Evolutionary conservation across 352 stramenopile genomes (phyloP).

Genomic region (Globisporangium sylvaticum): DNA sequence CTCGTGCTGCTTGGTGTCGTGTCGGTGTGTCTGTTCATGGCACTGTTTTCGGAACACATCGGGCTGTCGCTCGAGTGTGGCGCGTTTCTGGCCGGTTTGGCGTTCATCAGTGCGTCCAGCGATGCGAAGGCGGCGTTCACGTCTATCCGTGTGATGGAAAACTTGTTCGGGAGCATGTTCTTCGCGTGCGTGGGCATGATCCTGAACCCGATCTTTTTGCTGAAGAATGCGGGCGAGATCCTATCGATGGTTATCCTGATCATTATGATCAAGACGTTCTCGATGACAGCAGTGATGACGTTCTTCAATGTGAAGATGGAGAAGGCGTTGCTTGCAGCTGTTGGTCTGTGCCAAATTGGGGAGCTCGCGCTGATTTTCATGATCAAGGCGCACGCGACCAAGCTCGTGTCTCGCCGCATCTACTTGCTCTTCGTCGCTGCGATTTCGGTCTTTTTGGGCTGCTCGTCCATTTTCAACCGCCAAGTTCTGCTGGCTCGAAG

Average conservation of each 20-base stretch:
- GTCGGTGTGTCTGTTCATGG: constrained; percentile 82
- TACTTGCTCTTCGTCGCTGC: constrained; percentile 82
- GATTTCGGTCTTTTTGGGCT: constrained; percentile 79
- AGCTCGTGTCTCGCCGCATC: constrained; percentile 76
- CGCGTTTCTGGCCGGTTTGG: constrained; percentile 75
- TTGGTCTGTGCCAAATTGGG: constrained; percentile 80
- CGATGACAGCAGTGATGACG: constrained; percentile 75
- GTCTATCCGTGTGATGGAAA: constrained; percentile 86
- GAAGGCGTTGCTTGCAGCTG: constrained; percentile 66
- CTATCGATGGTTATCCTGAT: constrained; percentile 81
- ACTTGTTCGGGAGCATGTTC: constrained; percentile 87
- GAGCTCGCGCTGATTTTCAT: constrained; percentile 88
- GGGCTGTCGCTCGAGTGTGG: constrained; percentile 81
- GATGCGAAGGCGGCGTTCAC: constrained; percentile 71
- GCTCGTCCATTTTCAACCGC: constrained; percentile 76
- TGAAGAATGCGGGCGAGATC: constrained; percentile 77
- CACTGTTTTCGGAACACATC: constrained; percentile 78
- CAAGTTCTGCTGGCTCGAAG: constrained; percentile 58
- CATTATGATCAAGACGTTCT: constrained; percentile 69
- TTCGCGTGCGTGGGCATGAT: constrained; percentile 89
- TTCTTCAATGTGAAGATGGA: constrained; percentile 73
- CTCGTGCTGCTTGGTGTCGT: constrained; percentile 80
- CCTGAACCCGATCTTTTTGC: constrained; percentile 74
- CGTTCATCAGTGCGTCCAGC: constrained; percentile 68
- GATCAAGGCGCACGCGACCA: constrained; percentile 83